Evolutionary conservation across 164 flowering plant species (phyloP).

Genomic region (Nelumbo lutea): DNA sequence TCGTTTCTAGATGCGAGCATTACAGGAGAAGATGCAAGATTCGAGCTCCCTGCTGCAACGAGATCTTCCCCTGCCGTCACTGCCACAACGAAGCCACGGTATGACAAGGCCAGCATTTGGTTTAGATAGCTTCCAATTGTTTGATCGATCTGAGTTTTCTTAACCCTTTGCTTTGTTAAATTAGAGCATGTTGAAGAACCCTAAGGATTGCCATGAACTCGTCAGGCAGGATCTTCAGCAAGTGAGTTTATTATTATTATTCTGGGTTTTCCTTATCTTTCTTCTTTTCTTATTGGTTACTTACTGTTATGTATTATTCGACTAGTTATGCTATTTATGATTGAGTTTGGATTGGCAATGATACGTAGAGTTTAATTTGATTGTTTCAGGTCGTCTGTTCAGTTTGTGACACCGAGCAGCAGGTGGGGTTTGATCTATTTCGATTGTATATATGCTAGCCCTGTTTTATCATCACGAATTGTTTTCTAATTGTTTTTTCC

Average conservation of each 20-base stretch:
- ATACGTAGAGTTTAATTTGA: too few species aligned
- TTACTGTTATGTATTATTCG: not conserved
- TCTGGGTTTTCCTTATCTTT: not conserved
- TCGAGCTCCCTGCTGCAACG: slow-evolving; percentile 91
- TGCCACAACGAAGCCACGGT: slow-evolving; percentile 92
- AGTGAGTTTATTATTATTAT: slow-evolving; percentile 30
- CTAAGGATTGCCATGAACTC: slow-evolving; percentile 68
- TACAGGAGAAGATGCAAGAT: slow-evolving; percentile 85
- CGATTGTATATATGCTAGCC: slow-evolving; percentile 2
- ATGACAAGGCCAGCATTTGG: not conserved
- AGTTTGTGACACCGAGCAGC: slow-evolving; percentile 71
- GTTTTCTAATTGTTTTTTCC: slow-evolving; percentile 1
- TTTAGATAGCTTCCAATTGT: not conserved
- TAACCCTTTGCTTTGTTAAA: slow-evolving; percentile 8
- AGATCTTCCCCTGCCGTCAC: slow-evolving; percentile 82
- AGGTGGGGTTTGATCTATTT: slow-evolving; percentile 31
- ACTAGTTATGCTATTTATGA: too few species aligned
- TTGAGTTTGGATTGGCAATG: too few species aligned
- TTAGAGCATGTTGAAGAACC: slow-evolving; percentile 49
- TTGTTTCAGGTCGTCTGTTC: slow-evolving; percentile 55
- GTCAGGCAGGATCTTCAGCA: slow-evolving; percentile 67
- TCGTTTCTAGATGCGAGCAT: slow-evolving; percentile 58
- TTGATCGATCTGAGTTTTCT: slow-evolving; percentile 6
- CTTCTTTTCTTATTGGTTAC: not conserved
- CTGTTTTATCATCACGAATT: not conserved